These are phyloP conservation scores for Zea luxurians DNA, from an alignment of 176 grass and related monocot genomes.

Conservation along the genomic window DNA sequence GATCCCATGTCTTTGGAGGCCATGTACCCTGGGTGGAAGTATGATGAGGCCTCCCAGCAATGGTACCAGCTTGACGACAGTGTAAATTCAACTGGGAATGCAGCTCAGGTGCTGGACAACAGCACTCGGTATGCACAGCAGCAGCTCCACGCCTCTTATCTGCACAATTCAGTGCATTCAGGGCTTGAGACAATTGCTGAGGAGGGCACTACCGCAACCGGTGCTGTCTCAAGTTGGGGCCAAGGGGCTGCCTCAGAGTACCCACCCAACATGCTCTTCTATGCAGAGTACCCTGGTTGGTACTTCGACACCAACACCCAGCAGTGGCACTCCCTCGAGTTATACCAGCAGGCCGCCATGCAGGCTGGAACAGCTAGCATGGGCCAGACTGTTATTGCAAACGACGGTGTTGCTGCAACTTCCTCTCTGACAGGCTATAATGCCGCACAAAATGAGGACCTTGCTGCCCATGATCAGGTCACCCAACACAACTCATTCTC, in stretches of 20 bases:
- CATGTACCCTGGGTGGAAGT: slow-evolving; percentile 90
- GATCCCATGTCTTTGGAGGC: slow-evolving; percentile 66
- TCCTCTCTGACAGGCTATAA: slow-evolving; percentile 18
- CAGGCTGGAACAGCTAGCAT: slow-evolving; percentile 18
- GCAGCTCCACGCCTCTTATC: slow-evolving; percentile 44
- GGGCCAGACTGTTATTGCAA: slow-evolving; percentile 46
- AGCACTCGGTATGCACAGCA: slow-evolving; percentile 19
- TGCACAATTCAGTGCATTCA: slow-evolving; percentile 51
- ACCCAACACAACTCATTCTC: slow-evolving; percentile 41
- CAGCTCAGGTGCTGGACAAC: slow-evolving; percentile 26
- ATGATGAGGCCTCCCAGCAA: slow-evolving; percentile 56
- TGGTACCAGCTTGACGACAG: slow-evolving; percentile 80
- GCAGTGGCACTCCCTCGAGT: slow-evolving; percentile 74
- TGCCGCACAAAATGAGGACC: slow-evolving; percentile 14
- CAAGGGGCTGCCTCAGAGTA: slow-evolving; percentile 40
- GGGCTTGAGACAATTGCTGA: slow-evolving; percentile 72
- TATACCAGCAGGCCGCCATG: slow-evolving; percentile 52
- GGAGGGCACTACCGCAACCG: slow-evolving; percentile 34
- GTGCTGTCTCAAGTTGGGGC: slow-evolving; percentile 38
- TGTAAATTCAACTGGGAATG: slow-evolving; percentile 32
- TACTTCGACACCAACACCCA: slow-evolving; percentile 89
- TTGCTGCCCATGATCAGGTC: slow-evolving; percentile 30
- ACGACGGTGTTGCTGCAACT: slow-evolving; percentile 18
- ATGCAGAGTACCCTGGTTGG: slow-evolving; percentile 82
- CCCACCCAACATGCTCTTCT: slow-evolving; percentile 90